Conservation (phyloP, 306 rosid species). For the Hylodesmum podocarpum region DNA sequence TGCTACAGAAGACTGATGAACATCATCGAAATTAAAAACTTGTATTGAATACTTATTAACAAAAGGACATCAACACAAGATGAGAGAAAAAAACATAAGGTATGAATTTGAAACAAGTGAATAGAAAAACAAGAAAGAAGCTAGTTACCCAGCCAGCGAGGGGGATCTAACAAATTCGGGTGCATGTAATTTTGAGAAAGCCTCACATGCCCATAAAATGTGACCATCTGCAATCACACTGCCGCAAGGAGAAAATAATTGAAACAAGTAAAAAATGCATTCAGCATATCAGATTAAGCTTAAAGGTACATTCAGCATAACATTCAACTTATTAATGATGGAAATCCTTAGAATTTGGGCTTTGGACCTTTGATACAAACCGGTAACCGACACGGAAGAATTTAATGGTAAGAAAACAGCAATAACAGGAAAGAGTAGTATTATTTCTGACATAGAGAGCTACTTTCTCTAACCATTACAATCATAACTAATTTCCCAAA, state of each 20-base stretch:
- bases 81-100: background rate
- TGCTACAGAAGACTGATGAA: background rate
- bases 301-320: background rate
- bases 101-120: background rate
- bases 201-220: constrained; percentile 86
- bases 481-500: too few relatives aligned
- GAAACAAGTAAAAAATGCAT: constrained; percentile 4
- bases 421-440: too few relatives aligned
- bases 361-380: too few relatives aligned
- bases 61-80: background rate
- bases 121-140: background rate
- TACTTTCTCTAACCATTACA: too few relatives aligned
- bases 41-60: too few relatives aligned
- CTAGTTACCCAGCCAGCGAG: constrained; percentile 53
- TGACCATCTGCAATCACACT: constrained; percentile 79
- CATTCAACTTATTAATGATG: background rate
- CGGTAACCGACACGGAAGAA: too few relatives aligned
- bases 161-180: constrained; percentile 49
- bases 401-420: too few relatives aligned
- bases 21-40: background rate
- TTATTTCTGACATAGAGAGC: too few relatives aligned
- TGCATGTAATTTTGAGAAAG: constrained; percentile 72
- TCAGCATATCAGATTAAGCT: background rate
- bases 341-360: too few relatives aligned
- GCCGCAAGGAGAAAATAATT: constrained; percentile 14